Evolutionary conservation across 805 yeast genomes (phyloP), one percentile per base, ranked within the genome.

Genomic region (Candida chauliodis): DNA sequence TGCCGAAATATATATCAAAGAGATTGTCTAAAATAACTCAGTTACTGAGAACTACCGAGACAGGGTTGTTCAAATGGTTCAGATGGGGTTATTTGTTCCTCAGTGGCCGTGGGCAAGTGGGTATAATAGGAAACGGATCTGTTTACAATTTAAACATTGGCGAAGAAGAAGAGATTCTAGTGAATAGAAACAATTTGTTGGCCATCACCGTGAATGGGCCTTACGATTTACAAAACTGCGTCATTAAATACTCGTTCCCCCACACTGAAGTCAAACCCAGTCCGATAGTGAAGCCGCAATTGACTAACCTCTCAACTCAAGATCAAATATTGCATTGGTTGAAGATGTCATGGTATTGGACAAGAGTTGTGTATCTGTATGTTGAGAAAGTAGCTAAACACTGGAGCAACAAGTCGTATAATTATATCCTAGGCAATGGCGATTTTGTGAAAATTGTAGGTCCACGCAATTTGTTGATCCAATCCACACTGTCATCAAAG

Each of bases 31-130:
- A 51, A 28, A 41, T 41, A 26, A 9, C 5, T 8, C 10, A 23
- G 7, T 41, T 59, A 22, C 45, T 46, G 6, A 32, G 54, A 7
- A 39, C 61, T 2, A 47, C 64, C 4, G 38, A 50, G 3, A 72
- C 78, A 1, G 79, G 81, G 0, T 51, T 76, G 14, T 50, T 47
- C 42, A 46, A 49, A 15, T 62, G 64, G 58, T 43, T 44, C 23
- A 56, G 55, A 22, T 37, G 58, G 9, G 79, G 79, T 0, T 79
- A 69, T 49, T 59, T 70, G 0, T 57, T 75, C 25, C 45, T 78
- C 5, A 67, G 73, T 18, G 85, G 86, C 1, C 63, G 85, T 42
- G 86, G 86, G 0, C 71, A 66, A 36, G 66, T 66, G 2, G 78
- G 79, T 1, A 45, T 80, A 11, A 73, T 67, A 11, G 84, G 83